Evolutionary conservation across 306 rosid species (phyloP), one percentile per base, ranked within the genome.

Genomic region (Delonix regia): DNA sequence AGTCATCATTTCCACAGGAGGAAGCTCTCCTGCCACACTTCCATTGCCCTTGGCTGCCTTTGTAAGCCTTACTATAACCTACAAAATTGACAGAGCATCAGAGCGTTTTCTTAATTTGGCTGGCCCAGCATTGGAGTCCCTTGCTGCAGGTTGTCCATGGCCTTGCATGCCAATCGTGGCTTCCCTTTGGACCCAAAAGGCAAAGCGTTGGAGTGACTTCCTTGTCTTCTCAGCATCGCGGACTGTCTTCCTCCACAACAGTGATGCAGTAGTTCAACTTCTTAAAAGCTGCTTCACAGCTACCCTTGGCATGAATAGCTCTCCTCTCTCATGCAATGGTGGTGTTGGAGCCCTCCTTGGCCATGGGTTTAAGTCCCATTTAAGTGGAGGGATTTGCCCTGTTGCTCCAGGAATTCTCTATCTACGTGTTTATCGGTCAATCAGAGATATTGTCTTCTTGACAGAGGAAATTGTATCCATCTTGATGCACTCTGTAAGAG

Each of bases 111-210:
- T 95, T 78, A 87, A 85, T 86, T 86, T 95, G 89, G 99, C 93
- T 61, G 97, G 96, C 76, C 99, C 95, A 48, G 87, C 98, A 65
- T 83, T 95, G 86, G 98, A 93, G 88, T 78, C 85, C 83, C 93
- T 95, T 42, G 97, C 99, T 34, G 98, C 98, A 19, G 97, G 97
- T 66, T 93, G 98, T 80, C 97, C 98, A 5, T 95, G 99, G 98
- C 99, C 99, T 81, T 93, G 98, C 82, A 95, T 95, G 99, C 94
- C 99, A 53, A 91, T 95, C 63, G 99, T 95, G 62, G 93, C 98
- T 67, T 95, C 99, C 85, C 90, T 95, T 39, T 95, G 99, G 99
- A 91, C 98, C 64, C 99, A 88, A 85, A 95, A 93, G 85, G 99
- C 98, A 27, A 95, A 85, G 81, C 89, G 96, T 41, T 93, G 98